Evolutionary conservation across 1,139 yeast genomes (phyloP).

Genomic region (Insectozyma bohioensis): DNA sequence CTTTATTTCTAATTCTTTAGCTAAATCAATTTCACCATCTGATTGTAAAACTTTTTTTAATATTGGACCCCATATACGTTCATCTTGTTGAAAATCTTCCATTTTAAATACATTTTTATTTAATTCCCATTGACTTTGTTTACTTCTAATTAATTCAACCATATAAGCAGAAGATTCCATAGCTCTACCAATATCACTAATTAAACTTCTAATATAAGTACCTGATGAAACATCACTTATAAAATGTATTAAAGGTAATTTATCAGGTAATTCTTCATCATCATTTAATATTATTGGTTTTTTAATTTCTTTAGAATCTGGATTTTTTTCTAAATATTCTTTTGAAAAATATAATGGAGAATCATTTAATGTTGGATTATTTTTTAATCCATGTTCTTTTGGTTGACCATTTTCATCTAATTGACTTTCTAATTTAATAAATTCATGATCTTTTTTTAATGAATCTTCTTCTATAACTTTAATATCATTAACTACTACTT

Average conservation of each 20-base stretch:
- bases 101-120: conserved; percentile 68
- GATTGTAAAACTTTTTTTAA: conserved; percentile 47
- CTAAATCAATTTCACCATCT: conserved; percentile 31
- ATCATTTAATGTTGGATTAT: conserved; percentile 63
- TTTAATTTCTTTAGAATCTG: conserved; percentile 27
- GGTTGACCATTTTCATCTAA: conserved; percentile 53
- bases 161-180: conserved; percentile 83
- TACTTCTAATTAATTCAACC: conserved; percentile 73
- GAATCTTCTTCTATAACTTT: conserved; percentile 53
- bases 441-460: conserved; percentile 56
- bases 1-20: conserved; percentile 20
- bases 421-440: conserved; percentile 48
- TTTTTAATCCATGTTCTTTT: conserved; percentile 43
- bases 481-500: conserved; percentile 60
- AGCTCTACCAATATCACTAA: conserved; percentile 86
- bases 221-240: conserved; percentile 88
- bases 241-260: conserved; percentile 67
- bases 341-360: conserved; percentile 60
- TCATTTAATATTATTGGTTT: conserved; percentile 26
- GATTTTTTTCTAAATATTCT: conserved; percentile 47
- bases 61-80: conserved; percentile 68
- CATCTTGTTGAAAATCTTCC: conserved; percentile 61
- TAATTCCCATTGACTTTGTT: conserved; percentile 83
- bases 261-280: conserved; percentile 28
- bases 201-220: conserved; percentile 85